Conservation (phyloP, 2,329 filamentous ascomycete genomes). For the Colletotrichum navitas region DNA sequence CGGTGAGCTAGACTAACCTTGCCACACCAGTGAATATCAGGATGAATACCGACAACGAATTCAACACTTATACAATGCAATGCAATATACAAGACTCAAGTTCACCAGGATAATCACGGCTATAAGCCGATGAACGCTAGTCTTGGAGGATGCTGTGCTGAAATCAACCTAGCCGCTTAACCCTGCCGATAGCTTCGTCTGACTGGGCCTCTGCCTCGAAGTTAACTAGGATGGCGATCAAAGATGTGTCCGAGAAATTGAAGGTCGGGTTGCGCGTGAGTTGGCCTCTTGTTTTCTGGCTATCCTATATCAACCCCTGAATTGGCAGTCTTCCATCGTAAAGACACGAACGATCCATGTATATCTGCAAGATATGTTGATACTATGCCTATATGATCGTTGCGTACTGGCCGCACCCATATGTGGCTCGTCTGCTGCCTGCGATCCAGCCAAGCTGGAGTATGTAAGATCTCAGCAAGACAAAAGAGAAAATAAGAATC, state of each 20-base stretch:
- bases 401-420: neutral
- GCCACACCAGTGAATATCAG: neutral
- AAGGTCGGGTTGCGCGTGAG: neutral
- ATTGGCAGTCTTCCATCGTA: neutral
- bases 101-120: too few species aligned
- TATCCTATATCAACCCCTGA: neutral
- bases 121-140: neutral
- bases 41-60: neutral
- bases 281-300: neutral
- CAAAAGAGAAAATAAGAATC: neutral
- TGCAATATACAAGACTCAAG: neutral
- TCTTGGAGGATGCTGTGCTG: neutral
- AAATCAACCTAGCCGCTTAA: neutral
- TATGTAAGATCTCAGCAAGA: neutral
- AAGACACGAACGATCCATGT: neutral
- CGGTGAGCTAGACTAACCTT: neutral
- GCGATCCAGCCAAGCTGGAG: neutral
- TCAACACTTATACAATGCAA: too few species aligned
- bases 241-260: neutral
- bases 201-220: neutral
- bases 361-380: neutral
- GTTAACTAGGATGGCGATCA: neutral
- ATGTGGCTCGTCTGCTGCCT: neutral
- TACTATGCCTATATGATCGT: neutral
- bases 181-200: neutral